A percentile compares a stretch with the other conserved stretches of the same genome.
Conservation (phyloP, 2,329 filamentous ascomycete species). For the Fusarium graminum region DNA sequence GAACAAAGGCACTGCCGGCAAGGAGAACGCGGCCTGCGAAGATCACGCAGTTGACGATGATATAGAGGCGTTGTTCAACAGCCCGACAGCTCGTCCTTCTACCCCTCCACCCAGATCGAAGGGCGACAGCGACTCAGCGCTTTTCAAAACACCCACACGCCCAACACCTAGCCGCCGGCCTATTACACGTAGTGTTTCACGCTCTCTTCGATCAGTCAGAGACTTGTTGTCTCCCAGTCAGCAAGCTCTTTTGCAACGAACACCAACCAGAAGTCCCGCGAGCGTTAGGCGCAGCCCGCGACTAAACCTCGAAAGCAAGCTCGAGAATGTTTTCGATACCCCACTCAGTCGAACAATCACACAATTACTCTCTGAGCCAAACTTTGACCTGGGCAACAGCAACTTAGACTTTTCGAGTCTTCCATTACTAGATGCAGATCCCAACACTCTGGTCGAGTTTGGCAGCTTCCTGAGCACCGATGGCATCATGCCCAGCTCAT, state of each 20-base stretch:
- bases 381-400: slow-evolving; percentile 59
- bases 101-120: slow-evolving; percentile 66
- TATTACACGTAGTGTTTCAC: slow-evolving; percentile 71
- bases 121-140: slow-evolving; percentile 54
- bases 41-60: slow-evolving; percentile 60
- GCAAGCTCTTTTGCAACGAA: slow-evolving; percentile 59
- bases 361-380: slow-evolving; percentile 71
- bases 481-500: slow-evolving; percentile 62
- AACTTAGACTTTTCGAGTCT: slow-evolving; percentile 61
- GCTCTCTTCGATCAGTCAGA: slow-evolving; percentile 64
- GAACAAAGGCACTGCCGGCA: slow-evolving; percentile 55
- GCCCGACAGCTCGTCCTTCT: slow-evolving; percentile 60
- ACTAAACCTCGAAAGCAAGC: slow-evolving; percentile 55
- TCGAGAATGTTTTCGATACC: slow-evolving; percentile 61
- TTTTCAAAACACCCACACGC: slow-evolving; percentile 74
- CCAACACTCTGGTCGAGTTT: slow-evolving; percentile 60
- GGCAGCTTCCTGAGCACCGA: slow-evolving; percentile 63
- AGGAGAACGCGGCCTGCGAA: slow-evolving; percentile 67
- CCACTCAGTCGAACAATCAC: slow-evolving; percentile 74
- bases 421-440: slow-evolving; percentile 56
- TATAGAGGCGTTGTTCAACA: slow-evolving; percentile 76
- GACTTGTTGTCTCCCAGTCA: slow-evolving; percentile 61
- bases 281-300: slow-evolving; percentile 60
- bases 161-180: slow-evolving; percentile 72
- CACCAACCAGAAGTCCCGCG: slow-evolving; percentile 60